These are phyloP conservation scores for Sclerotinia sclerotiorum DNA, from an alignment of 2,329 filamentous ascomycete genomes.

Conservation along the genomic window DNA sequence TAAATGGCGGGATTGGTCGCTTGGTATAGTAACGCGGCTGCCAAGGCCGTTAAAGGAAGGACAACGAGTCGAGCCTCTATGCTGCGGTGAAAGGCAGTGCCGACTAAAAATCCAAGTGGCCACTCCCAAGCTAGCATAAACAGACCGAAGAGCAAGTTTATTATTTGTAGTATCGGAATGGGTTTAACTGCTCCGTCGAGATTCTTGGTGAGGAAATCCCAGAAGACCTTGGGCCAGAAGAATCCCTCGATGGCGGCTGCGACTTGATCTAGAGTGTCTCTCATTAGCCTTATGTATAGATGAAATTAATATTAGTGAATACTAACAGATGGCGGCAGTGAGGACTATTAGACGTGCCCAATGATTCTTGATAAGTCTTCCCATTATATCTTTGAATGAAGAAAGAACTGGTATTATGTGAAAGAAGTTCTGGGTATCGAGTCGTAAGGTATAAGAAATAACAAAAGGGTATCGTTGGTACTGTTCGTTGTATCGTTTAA, in stretches of 20 bases:
- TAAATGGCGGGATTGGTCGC: slow-evolving; percentile 90
- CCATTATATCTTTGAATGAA: slow-evolving; percentile 57
- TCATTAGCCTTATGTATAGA: slow-evolving; percentile 21
- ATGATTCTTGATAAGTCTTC: slow-evolving; percentile 99
- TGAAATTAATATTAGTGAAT: slow-evolving; percentile 12
- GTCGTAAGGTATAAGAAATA: slow-evolving; percentile 25
- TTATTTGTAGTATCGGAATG: slow-evolving; percentile 80
- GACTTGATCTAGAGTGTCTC: slow-evolving; percentile 70
- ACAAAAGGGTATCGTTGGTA: slow-evolving; percentile 37
- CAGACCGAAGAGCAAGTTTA: slow-evolving; percentile 83
- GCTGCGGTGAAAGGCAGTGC: slow-evolving; percentile 76
- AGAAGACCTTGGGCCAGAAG: slow-evolving; percentile 99
- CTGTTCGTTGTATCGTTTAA: slow-evolving; percentile 17
- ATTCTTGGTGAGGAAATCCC: slow-evolving; percentile 91
- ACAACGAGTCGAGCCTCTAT: slow-evolving; percentile 82
- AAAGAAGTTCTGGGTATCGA: slow-evolving; percentile 22
- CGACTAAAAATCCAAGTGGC: slow-evolving; percentile 77
- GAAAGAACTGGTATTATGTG: neutral
- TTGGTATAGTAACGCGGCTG: slow-evolving; percentile 81
- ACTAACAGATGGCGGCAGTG: slow-evolving; percentile 64
- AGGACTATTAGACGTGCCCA: slow-evolving; percentile 94
- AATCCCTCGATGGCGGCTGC: slow-evolving; percentile 79
- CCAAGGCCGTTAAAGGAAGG: slow-evolving; percentile 74
- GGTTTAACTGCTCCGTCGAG: slow-evolving; percentile 85
- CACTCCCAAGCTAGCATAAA: slow-evolving; percentile 85